These are phyloP conservation scores for Rhizopogon vesiculosus DNA, from an alignment of 768 basidiomycete species.

Conservation along the genomic window DNA sequence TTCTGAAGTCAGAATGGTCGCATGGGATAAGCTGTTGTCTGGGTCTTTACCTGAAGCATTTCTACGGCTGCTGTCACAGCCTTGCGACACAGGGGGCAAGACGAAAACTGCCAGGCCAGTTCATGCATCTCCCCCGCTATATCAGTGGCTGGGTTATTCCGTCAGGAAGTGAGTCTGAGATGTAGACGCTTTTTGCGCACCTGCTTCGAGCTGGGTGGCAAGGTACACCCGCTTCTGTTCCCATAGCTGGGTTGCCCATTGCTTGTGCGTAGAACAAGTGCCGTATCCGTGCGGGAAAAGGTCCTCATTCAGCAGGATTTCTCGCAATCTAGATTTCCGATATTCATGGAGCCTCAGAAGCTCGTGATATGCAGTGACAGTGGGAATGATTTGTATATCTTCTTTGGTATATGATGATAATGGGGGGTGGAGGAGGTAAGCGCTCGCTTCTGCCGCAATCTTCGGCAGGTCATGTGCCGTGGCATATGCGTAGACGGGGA, in stretches of 20 bases:
- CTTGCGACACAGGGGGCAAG: conserved; percentile 51
- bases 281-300: conserved; percentile 76
- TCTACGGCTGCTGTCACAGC: conserved; percentile 61
- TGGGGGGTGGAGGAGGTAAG: conserved; percentile 49
- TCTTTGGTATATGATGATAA: conserved; percentile 48
- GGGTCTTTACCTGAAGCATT: conserved; percentile 56
- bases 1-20: conserved; percentile 5
- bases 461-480: conserved; percentile 35
- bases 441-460: conserved; percentile 54
- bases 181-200: conserved; percentile 24
- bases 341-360: conserved; percentile 55
- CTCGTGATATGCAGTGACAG: conserved; percentile 59
- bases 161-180: conserved; percentile 5
- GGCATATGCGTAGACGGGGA: conserved; percentile 62
- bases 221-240: conserved; percentile 43
- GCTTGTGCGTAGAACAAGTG: conserved; percentile 47
- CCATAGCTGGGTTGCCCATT: conserved; percentile 44
- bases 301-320: conserved; percentile 50
- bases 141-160: conserved; percentile 46
- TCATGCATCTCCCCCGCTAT: conserved; percentile 62
- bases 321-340: conserved; percentile 48
- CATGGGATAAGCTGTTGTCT: background rate
- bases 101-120: conserved; percentile 39
- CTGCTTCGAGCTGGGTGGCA: conserved; percentile 46
- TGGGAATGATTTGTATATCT: conserved; percentile 50